Evolutionary conservation across 2,329 filamentous ascomycete species (phyloP), one percentile per base, ranked within the genome.

Genomic region (Leptographium wingfieldii): DNA sequence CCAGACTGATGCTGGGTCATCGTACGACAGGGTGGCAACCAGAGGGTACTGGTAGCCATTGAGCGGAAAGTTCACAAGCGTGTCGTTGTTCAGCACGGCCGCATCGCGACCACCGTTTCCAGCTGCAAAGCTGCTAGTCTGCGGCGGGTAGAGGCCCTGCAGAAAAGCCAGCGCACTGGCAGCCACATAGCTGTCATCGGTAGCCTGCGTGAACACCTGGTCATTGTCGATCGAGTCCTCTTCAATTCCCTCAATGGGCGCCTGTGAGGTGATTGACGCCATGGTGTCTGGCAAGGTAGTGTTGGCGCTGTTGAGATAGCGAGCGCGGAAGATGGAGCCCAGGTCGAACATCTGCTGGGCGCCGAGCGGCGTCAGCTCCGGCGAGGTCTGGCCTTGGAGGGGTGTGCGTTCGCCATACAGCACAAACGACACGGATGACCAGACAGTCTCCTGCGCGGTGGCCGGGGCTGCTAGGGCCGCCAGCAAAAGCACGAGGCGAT

Each of bases 111-210:
- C 70, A 19, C 69, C 70, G 16, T 74, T 74, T 1, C 74, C 69
- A 5, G 70, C 68, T 6, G 71, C 66, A 38, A 73, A 74, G 0
- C 67, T 64, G 11, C 67, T 62, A 4, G 77, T 76, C 0, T 80
- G 78, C 0, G 90, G 88, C 2, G 91, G 90, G 68, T 95, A 96
- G 4, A 96, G 76, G 5, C 87, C 90, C 69, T 96, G 91, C 66
- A 94, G 73, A 71, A 95, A 95, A 0, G 86, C 90, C 57, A 82
- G 75, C 40, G 88, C 89, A 3, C 88, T 84, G 62, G 80, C 84
- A 57, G 84, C 81, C 38, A 92, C 68, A 67, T 73, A 78, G 31
- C 71, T 69, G 57, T 78, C 73, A 5, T 71, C 67, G 43, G 68
- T 74, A 25, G 75, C 73, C 38, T 73, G 63, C 40, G 80, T 65